Evolutionary conservation across 1,284 basidiomycete species (phyloP), one percentile per base, ranked within the genome.

Genomic region (Porodaedalea pini): DNA sequence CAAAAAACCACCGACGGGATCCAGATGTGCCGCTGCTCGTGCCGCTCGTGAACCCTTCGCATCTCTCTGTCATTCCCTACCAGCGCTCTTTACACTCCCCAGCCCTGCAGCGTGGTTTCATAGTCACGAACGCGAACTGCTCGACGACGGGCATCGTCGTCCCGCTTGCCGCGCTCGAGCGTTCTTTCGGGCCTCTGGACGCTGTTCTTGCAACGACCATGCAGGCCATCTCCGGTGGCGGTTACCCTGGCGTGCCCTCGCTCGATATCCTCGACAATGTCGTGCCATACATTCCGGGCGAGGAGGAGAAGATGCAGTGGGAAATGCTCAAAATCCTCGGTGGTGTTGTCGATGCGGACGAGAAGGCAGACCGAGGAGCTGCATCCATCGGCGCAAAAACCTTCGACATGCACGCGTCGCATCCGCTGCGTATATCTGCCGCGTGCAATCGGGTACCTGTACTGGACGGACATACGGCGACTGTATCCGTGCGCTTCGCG

Each of bases 281-380:
- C 69, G 90, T 99, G 1, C 96, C 96, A 1, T 89, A 91, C 74
- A 99, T 99, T 71, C 75, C 83, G 37, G 93, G 95, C 39, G 96
- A 99, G 70, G 96, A 99, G 70, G 96, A 99, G 73, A 99, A 99
- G 75, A 95, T 99, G 63, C 96, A 99, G 72, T 98, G 94, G 94
- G 96, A 99, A 75, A 89, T 92, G 13, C 81, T 89, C 68, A 99
- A 99, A 77, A 99, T 99, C 68, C 85, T 99, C 25, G 97, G 97
- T 32, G 91, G 87, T 1, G 66, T 97, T 58, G 68, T 75, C 1
- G 72, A 80, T 21, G 76, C 76, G 52, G 83, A 85, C 57, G 32
- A 34, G 32, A 34, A 6, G 7, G 74, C 76, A 34, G n/a, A 36
- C 34, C 21, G 52, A 27, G n/a, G 15, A n/a, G 17, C 29, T 8